Evolutionary conservation across 169 alveolate genomes (phyloP).

Genomic region (Cryptosporidium viatorum): DNA sequence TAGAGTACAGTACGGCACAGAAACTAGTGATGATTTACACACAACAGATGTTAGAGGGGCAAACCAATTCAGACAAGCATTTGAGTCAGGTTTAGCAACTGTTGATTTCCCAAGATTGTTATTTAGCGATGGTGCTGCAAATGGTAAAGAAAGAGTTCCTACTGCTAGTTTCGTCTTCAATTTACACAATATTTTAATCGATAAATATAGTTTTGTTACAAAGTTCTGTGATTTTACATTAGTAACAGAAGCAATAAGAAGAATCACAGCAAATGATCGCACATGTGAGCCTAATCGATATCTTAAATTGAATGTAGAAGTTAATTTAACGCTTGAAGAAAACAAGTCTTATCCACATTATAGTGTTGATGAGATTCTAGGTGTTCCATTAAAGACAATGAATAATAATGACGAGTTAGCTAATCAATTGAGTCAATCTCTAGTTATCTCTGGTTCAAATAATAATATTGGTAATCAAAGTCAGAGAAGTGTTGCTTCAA

Average conservation of each 20-base stretch:
- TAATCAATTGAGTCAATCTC: constrained; percentile 36
- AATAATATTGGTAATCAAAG: constrained; percentile 65
- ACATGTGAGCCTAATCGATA: constrained; percentile 74
- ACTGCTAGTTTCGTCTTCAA: constrained; percentile 73
- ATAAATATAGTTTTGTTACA: constrained; percentile 68
- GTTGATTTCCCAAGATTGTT: constrained; percentile 71
- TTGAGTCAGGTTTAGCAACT: constrained; percentile 74
- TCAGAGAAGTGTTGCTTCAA: constrained; percentile 53
- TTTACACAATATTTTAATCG: constrained; percentile 53
- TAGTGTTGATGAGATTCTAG: constrained; percentile 68
- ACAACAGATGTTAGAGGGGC: constrained; percentile 75
- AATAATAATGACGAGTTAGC: constrained; percentile 38
- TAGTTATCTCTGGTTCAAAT: constrained; percentile 8
- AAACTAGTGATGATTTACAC: constrained; percentile 62
- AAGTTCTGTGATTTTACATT: constrained; percentile 66
- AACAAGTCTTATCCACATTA: constrained; percentile 63
- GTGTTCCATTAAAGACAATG: constrained; percentile 59
- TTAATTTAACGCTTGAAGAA: constrained; percentile 50
- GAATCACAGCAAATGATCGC: constrained; percentile 73
- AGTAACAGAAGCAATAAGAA: constrained; percentile 65
- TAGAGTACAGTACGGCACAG: constrained; percentile 69
- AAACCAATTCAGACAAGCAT: constrained; percentile 75
- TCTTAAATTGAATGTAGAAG: constrained; percentile 62
- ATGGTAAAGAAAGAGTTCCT: constrained; percentile 75
- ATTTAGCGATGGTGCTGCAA: constrained; percentile 72